A percentile compares a stretch with the other conserved stretches of the same genome.
Conservation (phyloP, 2,329 filamentous ascomycete species). For the Fusarium staphyleae region DNA sequence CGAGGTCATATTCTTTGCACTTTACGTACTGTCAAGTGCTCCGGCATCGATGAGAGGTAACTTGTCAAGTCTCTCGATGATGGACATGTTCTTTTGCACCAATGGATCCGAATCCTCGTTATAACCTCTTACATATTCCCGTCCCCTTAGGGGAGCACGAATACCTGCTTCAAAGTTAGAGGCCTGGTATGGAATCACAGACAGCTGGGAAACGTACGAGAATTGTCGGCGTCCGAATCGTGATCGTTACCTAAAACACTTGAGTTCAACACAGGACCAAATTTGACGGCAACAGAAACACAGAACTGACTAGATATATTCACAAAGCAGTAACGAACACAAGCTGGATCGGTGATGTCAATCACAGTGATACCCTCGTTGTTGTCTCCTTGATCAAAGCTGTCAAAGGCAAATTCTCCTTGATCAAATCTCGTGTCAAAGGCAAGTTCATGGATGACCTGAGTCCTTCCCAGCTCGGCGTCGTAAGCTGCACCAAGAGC, state of each 20-base stretch:
- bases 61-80: constrained; percentile 3
- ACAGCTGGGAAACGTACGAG: too few relatives aligned
- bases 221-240: neutral
- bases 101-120: neutral
- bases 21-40: constrained; percentile 5
- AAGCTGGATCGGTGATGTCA: constrained; percentile 6
- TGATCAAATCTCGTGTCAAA: constrained; percentile 3
- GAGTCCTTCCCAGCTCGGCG: neutral
- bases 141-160: neutral
- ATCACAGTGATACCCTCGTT: constrained; percentile 9
- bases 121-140: neutral
- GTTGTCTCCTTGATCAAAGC: constrained; percentile 4
- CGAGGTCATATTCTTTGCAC: neutral
- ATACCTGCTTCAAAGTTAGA: too few relatives aligned
- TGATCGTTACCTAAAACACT: neutral
- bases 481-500: constrained; percentile 8
- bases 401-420: constrained; percentile 3
- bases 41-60: neutral
- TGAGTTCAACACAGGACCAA: too few relatives aligned
- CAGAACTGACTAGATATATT: neutral
- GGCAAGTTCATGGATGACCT: neutral
- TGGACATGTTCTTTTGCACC: neutral
- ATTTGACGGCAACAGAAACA: neutral
- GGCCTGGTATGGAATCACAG: too few relatives aligned
- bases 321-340: constrained; percentile 12